Conservation (phyloP, 2,329 filamentous ascomycete genomes). For the Microcyclospora tardicrescens region DNA sequence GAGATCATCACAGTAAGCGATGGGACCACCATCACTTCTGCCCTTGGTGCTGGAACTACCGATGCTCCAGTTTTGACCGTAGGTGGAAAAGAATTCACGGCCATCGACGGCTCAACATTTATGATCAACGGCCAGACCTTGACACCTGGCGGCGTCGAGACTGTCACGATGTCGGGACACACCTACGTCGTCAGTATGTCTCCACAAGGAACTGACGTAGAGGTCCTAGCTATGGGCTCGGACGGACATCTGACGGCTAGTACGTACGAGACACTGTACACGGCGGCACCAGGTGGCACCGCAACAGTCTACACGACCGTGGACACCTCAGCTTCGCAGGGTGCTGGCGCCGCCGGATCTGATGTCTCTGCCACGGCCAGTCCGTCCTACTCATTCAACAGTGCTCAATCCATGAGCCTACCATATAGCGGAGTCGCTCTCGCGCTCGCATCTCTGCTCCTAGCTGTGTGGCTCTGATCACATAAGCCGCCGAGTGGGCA, state of each 20-base stretch:
- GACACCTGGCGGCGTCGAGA: constrained; percentile 23
- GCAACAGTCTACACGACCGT: constrained; percentile 5
- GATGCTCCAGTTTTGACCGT: constrained; percentile 21
- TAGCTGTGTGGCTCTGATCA: constrained; percentile 1
- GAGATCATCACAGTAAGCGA: constrained; percentile 5
- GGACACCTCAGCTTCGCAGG: neutral
- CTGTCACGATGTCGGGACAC: constrained; percentile 15
- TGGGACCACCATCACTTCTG: constrained; percentile 16
- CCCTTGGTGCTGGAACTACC: constrained; percentile 14
- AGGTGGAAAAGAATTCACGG: constrained; percentile 17
- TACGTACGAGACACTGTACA: constrained; percentile 24
- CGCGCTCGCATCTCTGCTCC: neutral
- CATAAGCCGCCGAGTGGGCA: too few relatives aligned
- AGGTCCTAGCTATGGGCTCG: constrained; percentile 22
- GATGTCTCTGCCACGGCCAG: neutral
- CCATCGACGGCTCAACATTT: constrained; percentile 23
- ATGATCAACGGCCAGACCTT: constrained; percentile 25
- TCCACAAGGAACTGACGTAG: constrained; percentile 24
- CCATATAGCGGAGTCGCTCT: neutral
- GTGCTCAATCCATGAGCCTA: neutral
- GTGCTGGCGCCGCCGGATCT: neutral
- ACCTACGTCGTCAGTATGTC: constrained; percentile 21
- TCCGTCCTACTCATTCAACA: neutral
- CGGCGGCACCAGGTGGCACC: constrained; percentile 21
- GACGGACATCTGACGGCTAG: constrained; percentile 21